Base-by-base conservation (phyloP, 1,139 yeast genomes). In the Yamadazyma triangularis region DNA sequence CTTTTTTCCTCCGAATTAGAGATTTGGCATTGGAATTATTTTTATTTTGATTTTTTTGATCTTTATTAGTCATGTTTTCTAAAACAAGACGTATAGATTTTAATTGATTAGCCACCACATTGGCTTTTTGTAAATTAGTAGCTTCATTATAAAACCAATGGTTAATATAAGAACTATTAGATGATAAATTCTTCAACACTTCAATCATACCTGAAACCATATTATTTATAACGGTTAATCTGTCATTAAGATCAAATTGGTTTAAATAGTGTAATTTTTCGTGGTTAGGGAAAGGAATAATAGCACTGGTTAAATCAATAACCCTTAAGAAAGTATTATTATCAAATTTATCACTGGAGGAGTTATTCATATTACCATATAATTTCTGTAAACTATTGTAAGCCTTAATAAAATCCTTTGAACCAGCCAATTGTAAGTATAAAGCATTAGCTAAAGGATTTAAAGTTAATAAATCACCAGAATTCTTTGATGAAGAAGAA, bases 401-500 rank as follows among this genome's bases (percentile, higher is more conserved):
- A 1, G 74, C 73, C 34, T 61, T 64, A 13, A 57, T 50, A 34
- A 66, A 66, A 37, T 69, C 73, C 36, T 62, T 65, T 14, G 73
- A 61, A 1, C 71, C 71, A 1, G 66, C 64, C 39, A 68, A 63
- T 44, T 78, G 84, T 26, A 73, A 50, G 42, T 64, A 73, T n/a
- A 80, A 57, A 0, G 80, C 68, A 41, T 73, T 73, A 0, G 86
- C 79, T 32, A 80, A 52, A 0, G 88, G 89, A 13, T 80, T 72
- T 23, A 79, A 56, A 2, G 75, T 60, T 23, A 77, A 50, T 11
- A 79, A 56, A 36, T 69, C 65, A 8, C 51, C 33, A 3, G 27
- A 15, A 7, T 37, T 34, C 9, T 37, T 34, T 7, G 6, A 7
- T 7, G 20, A 18, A 18, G 20, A 18, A 9, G 53, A 52, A 25